These are phyloP conservation scores for Plantago ovata DNA, from an alignment of 257 asterid genomes.

Conservation along the genomic window DNA sequence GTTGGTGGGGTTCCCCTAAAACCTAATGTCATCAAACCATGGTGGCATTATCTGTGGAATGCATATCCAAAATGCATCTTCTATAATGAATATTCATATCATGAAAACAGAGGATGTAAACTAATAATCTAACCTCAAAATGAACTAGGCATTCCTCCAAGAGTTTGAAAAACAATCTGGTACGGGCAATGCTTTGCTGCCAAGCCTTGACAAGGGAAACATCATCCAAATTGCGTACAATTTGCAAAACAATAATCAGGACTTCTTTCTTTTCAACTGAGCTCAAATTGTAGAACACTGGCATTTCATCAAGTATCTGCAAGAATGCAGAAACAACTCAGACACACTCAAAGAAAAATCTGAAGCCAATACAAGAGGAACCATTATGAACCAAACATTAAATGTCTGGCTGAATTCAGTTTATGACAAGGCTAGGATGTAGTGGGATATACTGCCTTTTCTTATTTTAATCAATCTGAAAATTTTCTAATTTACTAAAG, in stretches of 20 bases:
- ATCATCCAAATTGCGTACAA: conserved; percentile 92
- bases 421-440: no score
- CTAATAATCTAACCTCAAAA: conserved; percentile 68
- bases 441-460: no score
- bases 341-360: conserved; percentile 16
- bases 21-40: no score
- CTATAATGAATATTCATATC: background rate
- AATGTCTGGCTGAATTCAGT: no score
- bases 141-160: conserved; percentile 88
- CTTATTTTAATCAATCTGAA: no score
- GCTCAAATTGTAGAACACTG: conserved; percentile 94
- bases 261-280: conserved; percentile 93
- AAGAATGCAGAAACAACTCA: conserved; percentile 26
- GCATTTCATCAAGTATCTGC: conserved; percentile 99
- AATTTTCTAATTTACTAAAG: no score
- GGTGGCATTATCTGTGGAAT: no score
- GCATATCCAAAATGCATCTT: no score
- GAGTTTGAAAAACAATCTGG: conserved; percentile 95
- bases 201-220: conserved; percentile 93
- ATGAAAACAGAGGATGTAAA: background rate
- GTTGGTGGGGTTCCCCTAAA: no score
- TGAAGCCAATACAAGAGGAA: conserved; percentile 12
- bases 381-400: background rate
- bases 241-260: conserved; percentile 71
- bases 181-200: conserved; percentile 99